These are phyloP conservation scores for Amoebophrya sp. DNA, from an alignment of 169 alveolate genomes.

Conservation along the genomic window DNA sequence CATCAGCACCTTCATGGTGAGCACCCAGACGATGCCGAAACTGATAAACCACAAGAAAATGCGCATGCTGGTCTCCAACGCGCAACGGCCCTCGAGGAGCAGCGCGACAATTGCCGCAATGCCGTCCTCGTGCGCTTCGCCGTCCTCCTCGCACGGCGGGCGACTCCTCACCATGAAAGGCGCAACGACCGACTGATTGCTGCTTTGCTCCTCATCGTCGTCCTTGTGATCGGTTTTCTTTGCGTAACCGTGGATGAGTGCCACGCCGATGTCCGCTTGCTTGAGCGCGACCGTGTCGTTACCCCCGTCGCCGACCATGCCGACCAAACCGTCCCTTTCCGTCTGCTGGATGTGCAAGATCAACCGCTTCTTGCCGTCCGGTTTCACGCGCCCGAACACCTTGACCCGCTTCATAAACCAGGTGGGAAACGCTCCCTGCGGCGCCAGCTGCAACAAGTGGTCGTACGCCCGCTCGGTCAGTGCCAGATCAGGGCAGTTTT, in stretches of 20 bases:
- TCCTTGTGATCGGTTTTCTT: background rate
- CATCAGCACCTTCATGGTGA: background rate
- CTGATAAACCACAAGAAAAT: background rate
- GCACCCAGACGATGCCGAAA: background rate
- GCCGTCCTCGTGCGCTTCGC: background rate
- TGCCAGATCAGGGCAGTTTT: background rate
- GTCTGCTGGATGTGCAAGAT: background rate
- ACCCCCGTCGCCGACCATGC: slow-evolving; percentile 4
- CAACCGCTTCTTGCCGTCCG: background rate
- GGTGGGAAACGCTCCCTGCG: background rate
- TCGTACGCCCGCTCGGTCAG: background rate
- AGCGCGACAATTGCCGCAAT: background rate
- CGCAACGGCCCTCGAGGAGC: slow-evolving; percentile 2
- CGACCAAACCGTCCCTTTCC: background rate
- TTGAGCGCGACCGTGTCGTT: background rate
- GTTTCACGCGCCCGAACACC: background rate
- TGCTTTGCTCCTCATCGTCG: too few species aligned
- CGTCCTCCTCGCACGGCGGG: too few species aligned
- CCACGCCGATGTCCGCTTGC: background rate
- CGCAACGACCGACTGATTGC: background rate
- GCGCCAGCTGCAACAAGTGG: background rate
- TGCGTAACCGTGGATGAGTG: background rate
- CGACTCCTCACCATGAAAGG: background rate
- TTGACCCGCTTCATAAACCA: background rate
- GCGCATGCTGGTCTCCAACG: background rate